Evolutionary conservation across 2,329 filamentous ascomycete species (phyloP), one percentile per base, ranked within the genome.

Genomic region (Penicillium corylophilum): DNA sequence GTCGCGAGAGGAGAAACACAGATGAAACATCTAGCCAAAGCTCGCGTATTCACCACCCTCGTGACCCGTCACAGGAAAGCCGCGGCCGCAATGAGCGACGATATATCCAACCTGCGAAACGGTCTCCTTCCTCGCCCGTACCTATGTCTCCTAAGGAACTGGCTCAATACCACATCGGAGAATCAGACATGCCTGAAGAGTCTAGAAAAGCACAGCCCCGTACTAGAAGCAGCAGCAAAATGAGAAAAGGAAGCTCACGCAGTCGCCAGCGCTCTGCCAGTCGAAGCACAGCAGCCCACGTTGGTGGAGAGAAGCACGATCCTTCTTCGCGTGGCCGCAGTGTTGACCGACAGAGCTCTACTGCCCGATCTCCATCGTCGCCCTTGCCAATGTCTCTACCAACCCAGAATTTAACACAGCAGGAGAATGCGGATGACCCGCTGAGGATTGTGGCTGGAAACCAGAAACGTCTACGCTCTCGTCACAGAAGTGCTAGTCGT

Each of bases 131-230:
- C 2, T 96, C 93, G 0, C 93, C 93, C 0, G 82, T 96, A 2
- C 90, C 92, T 3, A 96, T 96, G 92, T 95, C 92, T 3, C 91
- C 91, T 0, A 90, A 96, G 62, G 91, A 96, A 63, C 69, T 89
- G 53, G 65, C 73, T 44, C 65, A 68, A 40, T 77, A 76, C 54
- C 72, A 74, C 43, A 71, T 69, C 5, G 76, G 73, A 18, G 57
- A 54, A 53, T 69, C 74, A 7, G 79, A 79, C 10, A 74, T 69
- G 20, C 75, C 74, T 28, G 74, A 79, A 20, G 76, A 60, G 64
- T 65, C 51, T 63, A 69, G 53, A 43, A 70, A 55, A 54, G 71
- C 54, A 50, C 68, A 63, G 38, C 62, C 60, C 2, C 66, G 69
- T 16, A 48, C 56, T 33, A 57, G 61, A 10, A 72, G 66, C 51